Conservation (phyloP, 176 grass and related monocot species). For the Zizania latifolia region DNA sequence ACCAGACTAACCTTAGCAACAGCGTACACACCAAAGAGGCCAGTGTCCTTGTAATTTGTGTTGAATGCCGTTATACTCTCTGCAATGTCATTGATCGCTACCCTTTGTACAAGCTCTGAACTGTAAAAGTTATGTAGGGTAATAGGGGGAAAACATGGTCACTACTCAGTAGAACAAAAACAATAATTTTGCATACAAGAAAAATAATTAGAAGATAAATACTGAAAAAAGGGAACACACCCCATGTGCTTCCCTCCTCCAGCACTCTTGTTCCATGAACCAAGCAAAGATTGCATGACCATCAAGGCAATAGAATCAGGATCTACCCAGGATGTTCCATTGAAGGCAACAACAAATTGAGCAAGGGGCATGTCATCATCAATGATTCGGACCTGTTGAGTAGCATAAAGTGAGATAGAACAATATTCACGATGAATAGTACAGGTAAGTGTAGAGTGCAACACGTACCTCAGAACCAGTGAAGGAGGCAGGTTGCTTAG, state of each 20-base stretch:
- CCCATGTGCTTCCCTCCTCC: conserved; percentile 90
- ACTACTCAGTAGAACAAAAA: not conserved
- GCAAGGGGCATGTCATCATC: conserved; percentile 95
- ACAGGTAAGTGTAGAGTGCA: not conserved
- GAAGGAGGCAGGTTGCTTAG: conserved; percentile 65
- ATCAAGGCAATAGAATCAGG: conserved; percentile 96
- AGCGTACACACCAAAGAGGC: conserved; percentile 94
- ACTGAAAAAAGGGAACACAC: conserved; percentile 28
- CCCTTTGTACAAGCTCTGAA: conserved; percentile 90
- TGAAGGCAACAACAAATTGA: conserved; percentile 95
- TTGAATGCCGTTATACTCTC: conserved; percentile 99
- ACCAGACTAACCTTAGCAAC: conserved; percentile 64
- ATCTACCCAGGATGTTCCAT: conserved; percentile 76
- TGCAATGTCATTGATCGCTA: conserved; percentile 91
- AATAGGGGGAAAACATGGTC: not conserved
- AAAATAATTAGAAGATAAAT: not conserved
- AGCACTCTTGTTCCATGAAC: conserved; percentile 83
- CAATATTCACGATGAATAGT: not conserved
- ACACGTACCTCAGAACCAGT: conserved; percentile 85
- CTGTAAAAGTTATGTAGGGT: conserved; percentile 33
- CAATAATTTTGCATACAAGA: not conserved
- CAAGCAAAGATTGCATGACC: conserved; percentile 98
- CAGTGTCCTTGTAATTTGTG: conserved; percentile 94
- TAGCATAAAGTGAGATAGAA: conserved; percentile 4
- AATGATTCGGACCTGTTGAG: conserved; percentile 70